phyloP scores from a whole-genome alignment of 306 rosid species.

The Calophaca sinica region DNA sequence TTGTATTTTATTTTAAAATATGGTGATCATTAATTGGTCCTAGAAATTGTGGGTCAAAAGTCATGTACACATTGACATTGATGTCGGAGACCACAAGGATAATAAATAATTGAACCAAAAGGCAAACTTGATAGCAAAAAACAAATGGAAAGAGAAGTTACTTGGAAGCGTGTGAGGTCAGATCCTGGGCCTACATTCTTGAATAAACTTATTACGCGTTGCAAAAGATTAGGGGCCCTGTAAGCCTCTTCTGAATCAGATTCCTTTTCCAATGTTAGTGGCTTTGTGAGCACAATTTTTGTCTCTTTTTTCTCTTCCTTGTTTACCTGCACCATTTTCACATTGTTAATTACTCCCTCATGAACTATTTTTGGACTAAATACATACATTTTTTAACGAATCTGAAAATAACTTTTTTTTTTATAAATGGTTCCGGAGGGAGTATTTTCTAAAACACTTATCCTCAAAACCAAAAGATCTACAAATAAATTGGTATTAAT shows the following conservation, averaged over 20 bases:
- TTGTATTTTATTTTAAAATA: too few species aligned
- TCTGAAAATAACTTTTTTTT: too few species aligned
- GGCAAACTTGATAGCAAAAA: too few species aligned
- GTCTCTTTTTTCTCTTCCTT: constrained; percentile 43
- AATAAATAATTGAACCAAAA: too few species aligned
- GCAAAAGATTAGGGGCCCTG: constrained; percentile 72
- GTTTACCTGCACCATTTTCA: constrained; percentile 45
- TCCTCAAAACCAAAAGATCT: background rate
- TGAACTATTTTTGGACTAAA: too few species aligned
- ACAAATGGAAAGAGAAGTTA: background rate
- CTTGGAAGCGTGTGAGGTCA: constrained; percentile 76
- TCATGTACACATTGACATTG: too few species aligned
- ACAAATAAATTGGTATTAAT: background rate
- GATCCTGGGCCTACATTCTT: constrained; percentile 76
- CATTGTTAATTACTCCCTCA: background rate
- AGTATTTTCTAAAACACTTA: background rate
- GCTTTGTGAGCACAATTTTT: constrained; percentile 57
- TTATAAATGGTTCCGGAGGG: too few species aligned
- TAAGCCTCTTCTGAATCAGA: constrained; percentile 52
- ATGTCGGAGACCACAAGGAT: too few species aligned
- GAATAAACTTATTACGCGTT: constrained; percentile 67
- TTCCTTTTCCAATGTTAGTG: constrained; percentile 52
- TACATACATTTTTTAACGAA: too few species aligned
- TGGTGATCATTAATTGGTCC: too few species aligned
- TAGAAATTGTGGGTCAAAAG: too few species aligned